A percentile compares a stretch with the other conserved stretches of the same genome.
These are phyloP conservation scores for Salvia splendens DNA, from an alignment of 257 asterid genomes.

Conservation along the genomic window DNA sequence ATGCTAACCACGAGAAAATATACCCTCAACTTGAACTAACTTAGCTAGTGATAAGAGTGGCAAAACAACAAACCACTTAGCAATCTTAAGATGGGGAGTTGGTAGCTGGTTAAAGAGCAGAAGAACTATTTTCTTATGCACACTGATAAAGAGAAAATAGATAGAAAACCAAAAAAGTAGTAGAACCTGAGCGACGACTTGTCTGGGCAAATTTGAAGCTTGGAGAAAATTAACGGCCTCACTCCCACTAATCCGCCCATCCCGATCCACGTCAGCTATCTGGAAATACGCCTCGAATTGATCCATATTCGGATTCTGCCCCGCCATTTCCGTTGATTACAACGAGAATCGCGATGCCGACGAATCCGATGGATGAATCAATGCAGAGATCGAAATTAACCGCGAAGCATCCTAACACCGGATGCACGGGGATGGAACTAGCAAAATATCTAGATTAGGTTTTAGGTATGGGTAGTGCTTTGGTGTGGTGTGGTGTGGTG, in stretches of 20 bases:
- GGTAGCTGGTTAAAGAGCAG: not conserved
- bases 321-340: constrained; percentile 40
- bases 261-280: constrained; percentile 93
- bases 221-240: constrained; percentile 88
- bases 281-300: constrained; percentile 79
- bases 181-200: constrained; percentile 89
- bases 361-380: constrained; percentile 41
- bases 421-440: constrained; percentile 18
- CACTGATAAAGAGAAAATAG: not conserved
- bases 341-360: constrained; percentile 29
- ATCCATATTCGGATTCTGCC: constrained; percentile 57
- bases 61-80: not conserved
- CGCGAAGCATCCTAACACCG: constrained; percentile 35
- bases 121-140: not conserved
- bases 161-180: not conserved
- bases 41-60: not conserved
- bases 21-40: constrained; percentile 7
- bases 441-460: constrained; percentile 34
- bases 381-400: constrained; percentile 40
- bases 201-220: constrained; percentile 74
- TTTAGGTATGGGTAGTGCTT: constrained; percentile 13
- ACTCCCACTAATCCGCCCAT: constrained; percentile 84
- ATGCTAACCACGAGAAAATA: constrained; percentile 16
- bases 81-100: constrained; percentile 21
- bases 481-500: constrained; percentile 6